These are phyloP conservation scores for Cicer cuneatum DNA, from an alignment of 306 rosid species.

Conservation along the genomic window DNA sequence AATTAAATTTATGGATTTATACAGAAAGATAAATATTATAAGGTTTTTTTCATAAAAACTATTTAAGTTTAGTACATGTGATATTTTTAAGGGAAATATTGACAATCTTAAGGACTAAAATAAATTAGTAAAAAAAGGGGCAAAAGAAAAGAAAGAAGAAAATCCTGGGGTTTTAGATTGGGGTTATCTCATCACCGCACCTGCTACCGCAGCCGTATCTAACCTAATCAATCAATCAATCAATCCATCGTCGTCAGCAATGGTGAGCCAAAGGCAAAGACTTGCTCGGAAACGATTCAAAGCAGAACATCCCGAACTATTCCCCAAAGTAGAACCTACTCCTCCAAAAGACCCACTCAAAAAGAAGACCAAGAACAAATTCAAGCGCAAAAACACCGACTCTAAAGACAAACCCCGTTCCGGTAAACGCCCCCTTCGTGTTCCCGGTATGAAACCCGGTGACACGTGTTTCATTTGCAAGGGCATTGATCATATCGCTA, in stretches of 20 bases:
- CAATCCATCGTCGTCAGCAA: slow-evolving; percentile 13
- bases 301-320: slow-evolving; percentile 59
- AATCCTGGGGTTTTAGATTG: no score
- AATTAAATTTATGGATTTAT: no score
- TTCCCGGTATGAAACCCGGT: slow-evolving; percentile 97
- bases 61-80: no score
- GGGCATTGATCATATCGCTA: slow-evolving; percentile 77
- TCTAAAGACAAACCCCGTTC: slow-evolving; percentile 45
- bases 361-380: slow-evolving; percentile 48
- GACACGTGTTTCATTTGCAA: slow-evolving; percentile 88
- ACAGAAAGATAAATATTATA: no score
- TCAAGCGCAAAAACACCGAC: slow-evolving; percentile 55
- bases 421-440: slow-evolving; percentile 71
- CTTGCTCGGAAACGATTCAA: slow-evolving; percentile 70
- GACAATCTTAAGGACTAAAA: no score
- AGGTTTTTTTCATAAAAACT: no score
- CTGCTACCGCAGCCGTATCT: no score
- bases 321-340: slow-evolving; percentile 58
- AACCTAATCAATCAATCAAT: background rate
- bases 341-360: slow-evolving; percentile 62
- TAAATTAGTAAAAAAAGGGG: no score
- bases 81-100: no score
- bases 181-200: no score
- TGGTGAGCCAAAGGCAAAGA: slow-evolving; percentile 85
- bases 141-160: no score